Evolutionary conservation across 2,329 filamentous ascomycete genomes (phyloP).

Genomic region (Cladosporium sp.): DNA sequence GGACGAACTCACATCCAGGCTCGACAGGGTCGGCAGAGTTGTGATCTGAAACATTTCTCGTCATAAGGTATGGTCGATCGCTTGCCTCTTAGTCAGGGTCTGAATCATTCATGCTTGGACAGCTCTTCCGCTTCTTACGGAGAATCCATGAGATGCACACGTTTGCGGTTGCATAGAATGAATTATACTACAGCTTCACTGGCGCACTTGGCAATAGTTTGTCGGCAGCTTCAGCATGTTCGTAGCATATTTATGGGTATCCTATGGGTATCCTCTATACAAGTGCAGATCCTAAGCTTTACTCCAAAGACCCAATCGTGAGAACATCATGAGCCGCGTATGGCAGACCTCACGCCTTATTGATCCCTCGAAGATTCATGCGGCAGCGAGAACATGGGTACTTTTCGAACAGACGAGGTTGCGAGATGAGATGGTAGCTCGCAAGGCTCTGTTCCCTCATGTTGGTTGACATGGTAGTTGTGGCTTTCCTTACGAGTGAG

Average conservation of each 20-base stretch:
- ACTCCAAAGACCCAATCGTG: background rate
- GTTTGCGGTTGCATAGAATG: no score
- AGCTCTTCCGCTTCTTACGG: background rate
- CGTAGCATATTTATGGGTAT: background rate
- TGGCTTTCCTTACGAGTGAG: conserved; percentile 9
- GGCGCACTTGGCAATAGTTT: background rate
- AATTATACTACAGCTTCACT: background rate
- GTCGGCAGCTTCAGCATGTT: background rate
- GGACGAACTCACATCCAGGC: background rate
- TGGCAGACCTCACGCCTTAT: background rate
- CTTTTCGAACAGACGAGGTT: conserved; percentile 32
- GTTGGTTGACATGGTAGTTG: conserved; percentile 4
- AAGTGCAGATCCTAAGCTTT: background rate
- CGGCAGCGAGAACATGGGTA: conserved; percentile 48
- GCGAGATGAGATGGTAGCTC: conserved; percentile 30
- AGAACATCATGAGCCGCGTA: no score
- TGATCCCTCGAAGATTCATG: conserved; percentile 43
- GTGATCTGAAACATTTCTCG: conserved; percentile 7
- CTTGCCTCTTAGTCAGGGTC: background rate
- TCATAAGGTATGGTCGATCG: conserved; percentile 5
- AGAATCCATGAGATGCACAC: background rate
- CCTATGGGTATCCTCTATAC: background rate
- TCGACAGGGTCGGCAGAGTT: background rate
- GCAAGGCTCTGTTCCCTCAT: conserved; percentile 20
- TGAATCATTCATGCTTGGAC: background rate